Evolutionary conservation across 2,329 filamentous ascomycete genomes (phyloP).

Genomic region (Eurotiales sp.): DNA sequence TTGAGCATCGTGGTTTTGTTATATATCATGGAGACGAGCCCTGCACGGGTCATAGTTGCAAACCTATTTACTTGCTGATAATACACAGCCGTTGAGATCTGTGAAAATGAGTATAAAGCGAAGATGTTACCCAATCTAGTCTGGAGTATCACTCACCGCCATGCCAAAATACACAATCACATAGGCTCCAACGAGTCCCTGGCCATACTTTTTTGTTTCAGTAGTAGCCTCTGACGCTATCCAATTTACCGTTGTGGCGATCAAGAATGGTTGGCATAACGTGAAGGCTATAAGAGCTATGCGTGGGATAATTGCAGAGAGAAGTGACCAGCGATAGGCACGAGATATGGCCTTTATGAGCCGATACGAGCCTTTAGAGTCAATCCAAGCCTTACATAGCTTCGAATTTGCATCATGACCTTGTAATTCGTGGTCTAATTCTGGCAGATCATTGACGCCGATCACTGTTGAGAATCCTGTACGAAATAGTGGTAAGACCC

Average conservation of each 20-base stretch:
- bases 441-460: slow-evolving; percentile 37
- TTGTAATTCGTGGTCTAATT: slow-evolving; percentile 4
- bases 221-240: slow-evolving; percentile 4
- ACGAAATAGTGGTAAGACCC: slow-evolving; percentile 46
- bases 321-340: slow-evolving; percentile 3
- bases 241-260: slow-evolving; percentile 27
- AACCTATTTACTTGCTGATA: slow-evolving; percentile 40
- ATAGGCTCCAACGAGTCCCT: slow-evolving; percentile 3
- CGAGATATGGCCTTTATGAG: background rate
- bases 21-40: slow-evolving; percentile 48
- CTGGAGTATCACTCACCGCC: background rate
- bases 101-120: background rate
- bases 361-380: background rate
- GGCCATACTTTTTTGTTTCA: background rate
- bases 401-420: background rate
- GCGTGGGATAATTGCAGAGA: slow-evolving; percentile 19
- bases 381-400: background rate
- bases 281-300: slow-evolving; percentile 32
- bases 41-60: slow-evolving; percentile 41
- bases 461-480: slow-evolving; percentile 42
- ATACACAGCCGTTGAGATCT: slow-evolving; percentile 38
- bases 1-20: slow-evolving; percentile 33
- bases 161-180: slow-evolving; percentile 5
- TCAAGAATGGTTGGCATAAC: slow-evolving; percentile 36
- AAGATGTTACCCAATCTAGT: background rate